Conservation (phyloP, 768 basidiomycete genomes). For the Dentipellis sp. region DNA sequence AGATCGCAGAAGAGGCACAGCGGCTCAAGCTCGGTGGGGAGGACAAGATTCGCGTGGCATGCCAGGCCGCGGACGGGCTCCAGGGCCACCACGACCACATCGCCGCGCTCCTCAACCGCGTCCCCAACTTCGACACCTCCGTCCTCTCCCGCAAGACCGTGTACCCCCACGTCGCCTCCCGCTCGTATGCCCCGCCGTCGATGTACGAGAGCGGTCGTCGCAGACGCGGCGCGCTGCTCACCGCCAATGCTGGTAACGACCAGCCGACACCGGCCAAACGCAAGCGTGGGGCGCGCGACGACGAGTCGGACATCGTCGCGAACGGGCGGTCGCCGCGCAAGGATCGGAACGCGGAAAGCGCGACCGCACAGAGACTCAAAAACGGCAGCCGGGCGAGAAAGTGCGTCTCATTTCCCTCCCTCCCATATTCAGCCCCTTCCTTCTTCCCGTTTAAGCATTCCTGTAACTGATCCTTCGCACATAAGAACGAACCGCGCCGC, state of each 20-base stretch:
- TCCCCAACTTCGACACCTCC: slow-evolving; percentile 55
- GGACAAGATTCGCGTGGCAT: slow-evolving; percentile 96
- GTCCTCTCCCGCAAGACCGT: slow-evolving; percentile 52
- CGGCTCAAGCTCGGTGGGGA: slow-evolving; percentile 91
- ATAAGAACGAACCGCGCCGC: slow-evolving; percentile 51
- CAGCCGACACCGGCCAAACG: slow-evolving; percentile 62
- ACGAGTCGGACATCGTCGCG: slow-evolving; percentile 44
- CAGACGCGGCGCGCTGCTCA: slow-evolving; percentile 42
- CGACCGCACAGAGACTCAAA: slow-evolving; percentile 34
- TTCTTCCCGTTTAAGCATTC: not conserved
- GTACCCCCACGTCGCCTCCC: slow-evolving; percentile 68
- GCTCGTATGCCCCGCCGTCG: slow-evolving; percentile 53
- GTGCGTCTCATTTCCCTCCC: slow-evolving; percentile 29
- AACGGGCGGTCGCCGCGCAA: slow-evolving; percentile 53
- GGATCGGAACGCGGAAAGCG: slow-evolving; percentile 37
- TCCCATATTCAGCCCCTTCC: not conserved
- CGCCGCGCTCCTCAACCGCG: slow-evolving; percentile 45
- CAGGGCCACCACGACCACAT: slow-evolving; percentile 55
- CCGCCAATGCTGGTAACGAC: slow-evolving; percentile 24
- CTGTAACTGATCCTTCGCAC: not conserved
- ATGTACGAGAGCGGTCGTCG: slow-evolving; percentile 59
- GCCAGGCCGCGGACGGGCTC: slow-evolving; percentile 84
- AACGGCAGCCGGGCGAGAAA: slow-evolving; percentile 50
- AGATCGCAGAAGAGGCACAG: slow-evolving; percentile 90
- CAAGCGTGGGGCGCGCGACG: slow-evolving; percentile 43